Evolutionary conservation across 345 rosid species (phyloP).

Genomic region (Syzygium aromaticum): DNA sequence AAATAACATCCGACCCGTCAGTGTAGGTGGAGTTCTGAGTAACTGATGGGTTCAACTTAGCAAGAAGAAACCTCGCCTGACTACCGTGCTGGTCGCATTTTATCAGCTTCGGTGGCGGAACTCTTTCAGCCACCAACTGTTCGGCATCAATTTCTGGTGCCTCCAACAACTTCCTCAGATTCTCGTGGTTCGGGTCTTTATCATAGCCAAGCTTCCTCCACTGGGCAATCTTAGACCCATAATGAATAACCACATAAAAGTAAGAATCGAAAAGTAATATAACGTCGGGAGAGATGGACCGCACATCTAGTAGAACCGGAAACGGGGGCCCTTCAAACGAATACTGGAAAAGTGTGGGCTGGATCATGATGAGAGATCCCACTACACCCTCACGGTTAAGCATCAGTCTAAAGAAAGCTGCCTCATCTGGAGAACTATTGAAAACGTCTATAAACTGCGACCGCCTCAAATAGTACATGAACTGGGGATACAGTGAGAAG

Average conservation of each 20-base stretch:
- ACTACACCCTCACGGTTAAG: conserved; percentile 88
- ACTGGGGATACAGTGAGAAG: conserved; percentile 93
- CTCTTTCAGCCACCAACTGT: conserved; percentile 56
- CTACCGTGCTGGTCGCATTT: conserved; percentile 93
- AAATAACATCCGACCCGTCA: conserved; percentile 62
- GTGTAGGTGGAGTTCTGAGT: conserved; percentile 62
- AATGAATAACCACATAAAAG: conserved; percentile 81
- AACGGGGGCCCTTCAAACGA: conserved; percentile 93
- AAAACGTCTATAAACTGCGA: conserved; percentile 96
- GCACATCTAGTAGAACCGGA: conserved; percentile 89
- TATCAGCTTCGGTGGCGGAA: conserved; percentile 71
- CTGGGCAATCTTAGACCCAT: conserved; percentile 81
- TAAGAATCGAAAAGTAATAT: conserved; percentile 88
- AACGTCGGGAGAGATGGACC: conserved; percentile 63
- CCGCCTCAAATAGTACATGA: conserved; percentile 90
- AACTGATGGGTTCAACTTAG: conserved; percentile 90
- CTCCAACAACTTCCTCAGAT: conserved; percentile 73
- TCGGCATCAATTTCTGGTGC: conserved; percentile 74
- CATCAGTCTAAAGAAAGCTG: conserved; percentile 81
- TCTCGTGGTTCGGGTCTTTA: conserved; percentile 77
- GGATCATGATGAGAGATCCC: conserved; percentile 89
- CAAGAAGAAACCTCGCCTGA: conserved; percentile 95
- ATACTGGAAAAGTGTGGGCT: conserved; percentile 82
- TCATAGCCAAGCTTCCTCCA: conserved; percentile 88
- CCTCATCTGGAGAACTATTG: conserved; percentile 82